Evolutionary conservation across 2,329 filamentous ascomycete genomes (phyloP), one percentile per base, ranked within the genome.

Genomic region (Colletotrichum plurivorum): DNA sequence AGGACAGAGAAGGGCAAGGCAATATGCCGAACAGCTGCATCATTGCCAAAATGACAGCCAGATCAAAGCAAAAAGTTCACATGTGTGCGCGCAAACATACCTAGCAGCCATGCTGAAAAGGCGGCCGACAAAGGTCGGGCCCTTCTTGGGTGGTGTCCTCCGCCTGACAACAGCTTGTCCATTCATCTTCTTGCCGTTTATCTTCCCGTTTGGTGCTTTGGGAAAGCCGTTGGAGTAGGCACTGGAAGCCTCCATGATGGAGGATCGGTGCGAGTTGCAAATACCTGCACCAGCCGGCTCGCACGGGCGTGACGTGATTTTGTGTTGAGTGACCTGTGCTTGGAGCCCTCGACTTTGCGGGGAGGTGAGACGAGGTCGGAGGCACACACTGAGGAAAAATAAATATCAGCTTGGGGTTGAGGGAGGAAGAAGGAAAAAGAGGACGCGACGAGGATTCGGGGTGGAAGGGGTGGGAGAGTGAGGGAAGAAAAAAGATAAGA

Each of bases 91-190:
- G 20, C 45, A 46, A n/a, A 73, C 81, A 64, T 83, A 89, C 89
- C 90, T 88, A 16, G 88, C 87, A 39, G 86, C 71, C 18, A 84
- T 79, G 76, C 80, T 87, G 71, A 89, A 80, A 46, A 83, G 72
- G 76, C 83, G 80, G 18, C 77, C 73, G 7, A 84, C 61, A 63
- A 83, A 71, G 39, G 81, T 76, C 7, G 75, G 73, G 31, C 73
- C 56, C n/a, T 48, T 72, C 55, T 63, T 71, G 22, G 66, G 71
- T 18, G 73, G 64, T 13, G 71, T 72, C 61, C 75, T 79, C 70
- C 76, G 77, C 71, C 76, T 78, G 41, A 79, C 73, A 10, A 78
- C 73, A 18, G 77, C 75, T 67, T 82, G 80, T 27, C 82, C 81
- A 62, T 78, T 79, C 52, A 75, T 67, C 70, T 73, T 67, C 70